phyloP scores from a whole-genome alignment of 352 stramenopile genomes.

The Phytophthora megakarya region DNA sequence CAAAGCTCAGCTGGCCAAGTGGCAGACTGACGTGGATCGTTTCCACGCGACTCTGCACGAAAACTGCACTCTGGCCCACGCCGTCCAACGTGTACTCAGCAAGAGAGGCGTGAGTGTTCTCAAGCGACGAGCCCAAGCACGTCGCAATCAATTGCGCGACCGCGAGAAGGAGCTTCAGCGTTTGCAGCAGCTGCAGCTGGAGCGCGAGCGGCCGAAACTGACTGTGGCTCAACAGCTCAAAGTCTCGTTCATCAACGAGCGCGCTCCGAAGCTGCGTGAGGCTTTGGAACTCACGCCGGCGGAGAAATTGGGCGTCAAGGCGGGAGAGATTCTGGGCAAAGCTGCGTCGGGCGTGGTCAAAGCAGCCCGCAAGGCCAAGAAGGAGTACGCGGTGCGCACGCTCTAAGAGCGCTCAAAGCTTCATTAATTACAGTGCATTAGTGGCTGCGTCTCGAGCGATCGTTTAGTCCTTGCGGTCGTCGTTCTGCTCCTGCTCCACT shows the following conservation, averaged over 20 bases:
- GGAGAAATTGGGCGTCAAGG: conserved; percentile 49
- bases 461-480: conserved; percentile 40
- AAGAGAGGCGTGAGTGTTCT: conserved; percentile 57
- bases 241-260: conserved; percentile 47
- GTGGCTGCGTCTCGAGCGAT: conserved; percentile 10
- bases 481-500: conserved; percentile 23
- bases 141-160: conserved; percentile 55
- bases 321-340: conserved; percentile 48
- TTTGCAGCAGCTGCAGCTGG: conserved; percentile 48
- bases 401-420: conserved; percentile 41
- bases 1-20: conserved; percentile 61
- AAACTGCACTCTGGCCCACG: conserved; percentile 32
- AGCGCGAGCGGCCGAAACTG: conserved; percentile 41
- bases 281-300: conserved; percentile 59
- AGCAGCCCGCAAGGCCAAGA: conserved; percentile 53
- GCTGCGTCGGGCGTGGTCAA: conserved; percentile 43
- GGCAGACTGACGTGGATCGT: conserved; percentile 43
- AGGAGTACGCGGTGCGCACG: conserved; percentile 69
- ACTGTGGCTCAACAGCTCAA: conserved; percentile 58
- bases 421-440: conserved; percentile 41
- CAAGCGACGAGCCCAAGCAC: conserved; percentile 40
- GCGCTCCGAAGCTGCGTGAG: conserved; percentile 56
- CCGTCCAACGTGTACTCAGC: conserved; percentile 44
- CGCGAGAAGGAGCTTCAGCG: conserved; percentile 56
- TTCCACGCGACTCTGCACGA: conserved; percentile 41